Base-by-base conservation (phyloP, 1,284 basidiomycete species). In the Ustilago loliicola region DNA sequence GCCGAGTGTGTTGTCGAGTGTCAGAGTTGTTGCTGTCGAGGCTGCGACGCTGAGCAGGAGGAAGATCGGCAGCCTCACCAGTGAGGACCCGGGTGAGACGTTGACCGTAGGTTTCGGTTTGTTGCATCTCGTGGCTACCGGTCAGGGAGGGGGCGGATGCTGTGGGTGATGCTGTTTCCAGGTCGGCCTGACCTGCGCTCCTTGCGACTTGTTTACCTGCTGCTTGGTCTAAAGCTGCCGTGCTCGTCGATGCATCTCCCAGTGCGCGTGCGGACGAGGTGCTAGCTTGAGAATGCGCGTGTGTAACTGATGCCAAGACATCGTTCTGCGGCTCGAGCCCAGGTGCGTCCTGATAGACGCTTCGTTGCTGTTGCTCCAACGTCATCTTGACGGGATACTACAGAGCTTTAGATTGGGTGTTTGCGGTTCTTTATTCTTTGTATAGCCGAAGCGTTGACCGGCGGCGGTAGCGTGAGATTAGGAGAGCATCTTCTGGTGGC, bases 341-440 rank as follows among this genome's bases (percentile, higher is more conserved):
- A 11, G 69, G 74, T 25, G 74, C 68, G n/a, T 77, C 66, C 50
- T 77, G 69, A 29, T 72, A 77, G 21, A 75, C 27, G 21, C 23
- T 47, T 13, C 63, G 59, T 27, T 45, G n/a, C 23, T n/a, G 54
- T 27, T 32, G 10, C 27, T 11, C 11, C 17, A 45, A 66, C 7
- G 42, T 4, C 61, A 63, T 63, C n/a, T 21, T 21, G 7, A 10
- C 17, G n/a, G 42, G 7, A 6, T 21, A 21, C 36, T 15, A 15
- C 9, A 8, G 6, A 11, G 36, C 17, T 3, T 38, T 45, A 45
- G n/a, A 6, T 45, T 9, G 2, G 7, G 42, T 45, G 9, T 21
- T 21, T 45, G 11, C n/a, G 19, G n/a, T 8, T 45, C 17, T 21
- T 55, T 55, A 7, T 8, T 45, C 17, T 21, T 55, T 55, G 54